Percentiles rank a stretch among this genome's conserved stretches.
phyloP scores from a whole-genome alignment of 176 grass and related monocot genomes.

The Musa beccarii region DNA sequence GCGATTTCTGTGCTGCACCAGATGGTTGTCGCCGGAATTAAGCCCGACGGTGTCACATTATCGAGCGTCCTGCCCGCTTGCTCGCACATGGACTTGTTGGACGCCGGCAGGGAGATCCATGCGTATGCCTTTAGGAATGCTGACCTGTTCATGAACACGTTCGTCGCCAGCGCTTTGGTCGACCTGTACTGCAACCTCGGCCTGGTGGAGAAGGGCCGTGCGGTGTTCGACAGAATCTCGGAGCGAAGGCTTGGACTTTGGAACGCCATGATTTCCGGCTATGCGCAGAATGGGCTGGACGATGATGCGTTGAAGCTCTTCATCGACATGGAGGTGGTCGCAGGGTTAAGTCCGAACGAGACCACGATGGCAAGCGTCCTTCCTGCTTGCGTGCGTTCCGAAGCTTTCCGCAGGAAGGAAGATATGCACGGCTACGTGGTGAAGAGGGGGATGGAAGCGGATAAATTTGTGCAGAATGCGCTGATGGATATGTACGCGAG shows the following conservation, averaged over 20 bases:
- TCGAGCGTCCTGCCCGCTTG: conserved; percentile 73
- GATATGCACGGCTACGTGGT: conserved; percentile 79
- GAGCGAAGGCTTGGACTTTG: conserved; percentile 53
- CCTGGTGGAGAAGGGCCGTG: conserved; percentile 28
- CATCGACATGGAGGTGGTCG: conserved; percentile 42
- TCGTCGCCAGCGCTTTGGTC: conserved; percentile 78
- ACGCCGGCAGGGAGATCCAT: conserved; percentile 55
- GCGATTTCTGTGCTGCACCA: conserved; percentile 44
- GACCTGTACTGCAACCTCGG: conserved; percentile 83
- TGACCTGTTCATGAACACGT: conserved; percentile 51
- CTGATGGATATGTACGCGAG: conserved; percentile 95
- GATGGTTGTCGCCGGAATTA: conserved; percentile 49
- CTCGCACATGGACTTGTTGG: conserved; percentile 43
- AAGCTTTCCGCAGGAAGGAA: conserved; percentile 55
- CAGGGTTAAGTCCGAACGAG: conserved; percentile 57
- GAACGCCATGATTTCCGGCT: conserved; percentile 94
- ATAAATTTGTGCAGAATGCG: conserved; percentile 94
- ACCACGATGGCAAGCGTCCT: conserved; percentile 77
- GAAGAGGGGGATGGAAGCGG: conserved; percentile 57
- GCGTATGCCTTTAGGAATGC: conserved; percentile 45
- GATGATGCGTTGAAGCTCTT: conserved; percentile 62
- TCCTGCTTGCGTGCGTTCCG: conserved; percentile 52
- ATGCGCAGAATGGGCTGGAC: conserved; percentile 67
- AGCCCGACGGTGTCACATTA: conserved; percentile 59
- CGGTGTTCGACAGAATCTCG: conserved; percentile 46